phyloP scores from a whole-genome alignment of 2,329 filamentous ascomycete species.

The Botrytis elliptica region DNA sequence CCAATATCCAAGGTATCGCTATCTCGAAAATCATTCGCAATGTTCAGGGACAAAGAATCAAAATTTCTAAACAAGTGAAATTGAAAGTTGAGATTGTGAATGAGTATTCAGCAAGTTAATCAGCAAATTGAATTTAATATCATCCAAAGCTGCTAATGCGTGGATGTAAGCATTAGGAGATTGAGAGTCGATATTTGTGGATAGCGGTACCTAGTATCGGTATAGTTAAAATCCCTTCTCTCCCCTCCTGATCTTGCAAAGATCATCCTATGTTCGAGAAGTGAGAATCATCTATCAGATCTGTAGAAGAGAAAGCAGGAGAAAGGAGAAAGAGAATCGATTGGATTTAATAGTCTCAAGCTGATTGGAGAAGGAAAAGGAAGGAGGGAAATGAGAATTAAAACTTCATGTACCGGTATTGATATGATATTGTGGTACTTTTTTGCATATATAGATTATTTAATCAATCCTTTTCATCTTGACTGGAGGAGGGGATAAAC shows the following conservation, averaged over 20 bases:
- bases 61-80: too few relatives aligned
- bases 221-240: fast-evolving
- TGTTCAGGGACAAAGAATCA: too few relatives aligned
- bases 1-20: too few relatives aligned
- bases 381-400: not conserved
- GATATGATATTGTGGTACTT: not conserved
- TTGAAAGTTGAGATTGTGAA: too few relatives aligned
- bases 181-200: too few relatives aligned
- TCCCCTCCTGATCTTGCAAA: too few relatives aligned
- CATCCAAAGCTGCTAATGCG: too few relatives aligned
- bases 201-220: too few relatives aligned
- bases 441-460: not conserved
- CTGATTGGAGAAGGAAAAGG: not conserved
- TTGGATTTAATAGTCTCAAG: not conserved
- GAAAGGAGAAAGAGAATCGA: not conserved
- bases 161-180: too few relatives aligned
- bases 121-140: too few relatives aligned
- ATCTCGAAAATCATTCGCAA: too few relatives aligned
- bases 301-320: not conserved
- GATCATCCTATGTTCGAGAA: not conserved
- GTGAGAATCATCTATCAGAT: fast-evolving
- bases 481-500: not conserved
- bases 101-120: too few relatives aligned
- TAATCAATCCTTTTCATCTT: not conserved
- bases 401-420: not conserved